Percentiles rank a stretch among this genome's conserved stretches.
Evolutionary conservation across 2,329 filamentous ascomycete species (phyloP).

Genomic region (Penicillium sp.): DNA sequence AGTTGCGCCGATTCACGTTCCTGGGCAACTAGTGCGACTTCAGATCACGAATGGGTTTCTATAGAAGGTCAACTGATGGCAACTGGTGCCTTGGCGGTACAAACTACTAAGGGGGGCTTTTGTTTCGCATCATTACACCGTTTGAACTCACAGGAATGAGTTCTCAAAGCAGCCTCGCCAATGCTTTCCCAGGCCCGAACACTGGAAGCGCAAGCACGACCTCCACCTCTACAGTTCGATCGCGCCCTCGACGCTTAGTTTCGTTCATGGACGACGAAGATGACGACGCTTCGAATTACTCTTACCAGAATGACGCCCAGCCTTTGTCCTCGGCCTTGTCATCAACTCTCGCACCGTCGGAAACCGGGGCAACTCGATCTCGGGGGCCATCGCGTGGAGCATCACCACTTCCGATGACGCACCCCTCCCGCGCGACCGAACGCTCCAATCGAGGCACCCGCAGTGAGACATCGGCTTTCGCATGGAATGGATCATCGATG

Average conservation of each 20-base stretch:
- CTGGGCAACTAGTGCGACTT: constrained; percentile 28
- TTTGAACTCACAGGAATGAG: constrained; percentile 40
- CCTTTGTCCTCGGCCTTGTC: constrained; percentile 33
- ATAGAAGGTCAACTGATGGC: constrained; percentile 35
- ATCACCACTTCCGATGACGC: constrained; percentile 42
- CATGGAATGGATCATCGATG: constrained; percentile 25
- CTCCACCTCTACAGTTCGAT: constrained; percentile 43
- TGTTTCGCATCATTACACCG: constrained; percentile 20
- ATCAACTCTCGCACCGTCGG: constrained; percentile 22
- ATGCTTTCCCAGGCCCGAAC: constrained; percentile 38
- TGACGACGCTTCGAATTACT: constrained; percentile 25
- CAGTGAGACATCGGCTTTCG: constrained; percentile 26
- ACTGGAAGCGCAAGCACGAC: constrained; percentile 34
- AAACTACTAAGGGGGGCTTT: constrained; percentile 26
- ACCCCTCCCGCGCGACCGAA: constrained; percentile 37
- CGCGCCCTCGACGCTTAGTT: constrained; percentile 46
- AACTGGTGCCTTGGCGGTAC: constrained; percentile 35
- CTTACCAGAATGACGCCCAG: constrained; percentile 27
- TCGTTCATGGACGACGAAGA: constrained; percentile 44
- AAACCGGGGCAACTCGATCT: constrained; percentile 33
- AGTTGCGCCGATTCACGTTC: constrained; percentile 1
- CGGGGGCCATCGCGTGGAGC: constrained; percentile 38
- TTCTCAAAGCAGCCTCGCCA: constrained; percentile 40
- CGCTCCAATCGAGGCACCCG: constrained; percentile 21
- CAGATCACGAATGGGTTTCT: constrained; percentile 41